Evolutionary conservation across 345 rosid genomes (phyloP), one percentile per base, ranked within the genome.

Genomic region (Arabidopsis suecica): DNA sequence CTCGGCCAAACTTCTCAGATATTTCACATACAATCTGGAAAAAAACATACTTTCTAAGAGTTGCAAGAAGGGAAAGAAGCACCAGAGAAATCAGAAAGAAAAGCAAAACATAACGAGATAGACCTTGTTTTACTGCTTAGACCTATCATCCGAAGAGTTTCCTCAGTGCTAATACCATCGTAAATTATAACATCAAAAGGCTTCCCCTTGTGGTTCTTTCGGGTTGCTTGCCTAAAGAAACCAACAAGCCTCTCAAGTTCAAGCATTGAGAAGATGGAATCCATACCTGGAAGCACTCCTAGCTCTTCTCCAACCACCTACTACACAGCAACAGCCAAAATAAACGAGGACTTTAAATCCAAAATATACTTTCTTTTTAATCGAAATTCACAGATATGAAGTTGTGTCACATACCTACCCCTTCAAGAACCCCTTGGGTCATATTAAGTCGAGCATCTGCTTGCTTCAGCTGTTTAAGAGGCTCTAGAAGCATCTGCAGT

Each of bases 301-400:
- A 93, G 90, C 87, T 93, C 98, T 87, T 91, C 93, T 75, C 95
- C 98, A 53, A 91, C 98, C 65, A 93, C 88, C 98, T 93, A 83
- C 73, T 61, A 80, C 66, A 67, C 30, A 32, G 7, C 33, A 79
- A 49, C 18, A 56, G 9, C 59, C 45, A 74, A 48, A 38, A 67
- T 18, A 48, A 50, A 20, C 18, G 60, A 78, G 33, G 7, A 65
- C 6, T 57, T 16, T 2, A 32, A 36, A 16, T 20, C 34, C 64
- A 41, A 11, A 30, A 13, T 6, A 13, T 1, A 5, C 22, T 20
- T 20, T 20, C 22, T 20, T 5, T 9, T 9, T 11, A 3, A 2
- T 36, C 8, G 2, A 7, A 47, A 37, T 61, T 67, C 3, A 7
- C 14, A 78, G 54, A 63, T 25, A 70, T 37, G 30, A 58, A 71